Conservation (phyloP, 2,329 filamentous ascomycete species). For the Fusarium oligoseptatum region DNA sequence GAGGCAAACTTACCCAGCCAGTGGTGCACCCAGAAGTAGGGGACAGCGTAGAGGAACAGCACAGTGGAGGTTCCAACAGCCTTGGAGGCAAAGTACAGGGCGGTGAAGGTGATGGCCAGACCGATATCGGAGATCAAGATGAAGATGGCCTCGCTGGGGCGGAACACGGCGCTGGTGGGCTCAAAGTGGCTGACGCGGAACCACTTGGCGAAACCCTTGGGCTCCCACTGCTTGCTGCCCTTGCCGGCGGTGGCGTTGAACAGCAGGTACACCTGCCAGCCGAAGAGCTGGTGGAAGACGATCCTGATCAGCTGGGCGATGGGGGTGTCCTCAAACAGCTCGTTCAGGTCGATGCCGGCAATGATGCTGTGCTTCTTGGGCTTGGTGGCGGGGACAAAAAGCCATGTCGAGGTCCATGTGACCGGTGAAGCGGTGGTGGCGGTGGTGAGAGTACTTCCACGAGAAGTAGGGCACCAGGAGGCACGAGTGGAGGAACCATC, state of each 20-base stretch:
- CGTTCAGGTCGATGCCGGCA: slow-evolving; percentile 59
- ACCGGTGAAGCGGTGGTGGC: slow-evolving; percentile 77
- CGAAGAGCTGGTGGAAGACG: slow-evolving; percentile 72
- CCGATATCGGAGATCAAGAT: slow-evolving; percentile 73
- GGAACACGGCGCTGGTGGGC: slow-evolving; percentile 72
- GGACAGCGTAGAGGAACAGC: slow-evolving; percentile 70
- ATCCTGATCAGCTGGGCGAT: slow-evolving; percentile 67
- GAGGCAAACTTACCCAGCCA: slow-evolving; percentile 68
- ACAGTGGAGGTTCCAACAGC: slow-evolving; percentile 69
- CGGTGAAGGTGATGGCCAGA: slow-evolving; percentile 63
- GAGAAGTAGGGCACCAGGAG: slow-evolving; percentile 79
- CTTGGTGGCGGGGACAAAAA: slow-evolving; percentile 69
- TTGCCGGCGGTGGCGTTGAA: slow-evolving; percentile 67
- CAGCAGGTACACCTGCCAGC: slow-evolving; percentile 74
- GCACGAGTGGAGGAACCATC: slow-evolving; percentile 75
- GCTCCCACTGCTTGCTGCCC: slow-evolving; percentile 61
- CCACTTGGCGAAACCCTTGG: slow-evolving; percentile 51
- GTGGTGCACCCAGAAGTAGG: slow-evolving; percentile 79
- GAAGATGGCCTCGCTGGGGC: slow-evolving; percentile 66
- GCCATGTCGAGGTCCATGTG: slow-evolving; percentile 77
- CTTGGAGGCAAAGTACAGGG: slow-evolving; percentile 65
- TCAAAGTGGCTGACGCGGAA: slow-evolving; percentile 70
- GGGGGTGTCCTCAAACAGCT: slow-evolving; percentile 74
- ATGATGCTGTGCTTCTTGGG: slow-evolving; percentile 53
- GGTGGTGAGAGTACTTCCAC: slow-evolving; percentile 78